Conservation (phyloP, 352 stramenopile genomes). For the Globisporangium cylindrosporum region DNA sequence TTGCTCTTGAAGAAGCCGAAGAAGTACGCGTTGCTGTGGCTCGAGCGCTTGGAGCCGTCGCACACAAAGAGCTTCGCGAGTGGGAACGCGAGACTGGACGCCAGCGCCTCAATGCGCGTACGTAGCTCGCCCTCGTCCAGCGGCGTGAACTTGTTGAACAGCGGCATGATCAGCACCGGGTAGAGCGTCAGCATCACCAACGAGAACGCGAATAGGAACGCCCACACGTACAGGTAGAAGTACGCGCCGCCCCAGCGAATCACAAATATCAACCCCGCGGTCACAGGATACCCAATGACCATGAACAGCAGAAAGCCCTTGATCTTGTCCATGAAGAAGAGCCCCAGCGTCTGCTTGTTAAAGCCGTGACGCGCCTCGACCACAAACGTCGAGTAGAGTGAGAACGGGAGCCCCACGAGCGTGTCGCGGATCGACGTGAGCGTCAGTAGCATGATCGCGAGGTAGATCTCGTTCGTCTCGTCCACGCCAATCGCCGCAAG, state of each 20-base stretch:
- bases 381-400: constrained; percentile 94
- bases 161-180: constrained; percentile 95
- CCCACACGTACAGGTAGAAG: constrained; percentile 94
- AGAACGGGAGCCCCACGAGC: constrained; percentile 61
- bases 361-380: constrained; percentile 97
- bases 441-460: constrained; percentile 66
- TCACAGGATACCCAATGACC: constrained; percentile 70
- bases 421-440: constrained; percentile 66
- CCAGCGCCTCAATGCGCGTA: constrained; percentile 91
- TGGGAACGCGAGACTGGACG: constrained; percentile 90
- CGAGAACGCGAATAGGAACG: constrained; percentile 92
- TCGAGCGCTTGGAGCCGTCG: constrained; percentile 96
- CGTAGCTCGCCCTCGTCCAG: constrained; percentile 89
- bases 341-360: constrained; percentile 94
- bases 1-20: constrained; percentile 97
- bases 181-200: constrained; percentile 96
- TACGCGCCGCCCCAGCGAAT: constrained; percentile 68
- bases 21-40: constrained; percentile 90
- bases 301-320: constrained; percentile 90
- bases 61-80: constrained; percentile 98
- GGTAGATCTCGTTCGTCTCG: constrained; percentile 79
- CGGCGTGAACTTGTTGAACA: constrained; percentile 97
- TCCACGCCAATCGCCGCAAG: constrained; percentile 56
- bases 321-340: constrained; percentile 96
- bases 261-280: constrained; percentile 59